Conservation (phyloP, 768 basidiomycete genomes). For the Boletus sp. region DNA sequence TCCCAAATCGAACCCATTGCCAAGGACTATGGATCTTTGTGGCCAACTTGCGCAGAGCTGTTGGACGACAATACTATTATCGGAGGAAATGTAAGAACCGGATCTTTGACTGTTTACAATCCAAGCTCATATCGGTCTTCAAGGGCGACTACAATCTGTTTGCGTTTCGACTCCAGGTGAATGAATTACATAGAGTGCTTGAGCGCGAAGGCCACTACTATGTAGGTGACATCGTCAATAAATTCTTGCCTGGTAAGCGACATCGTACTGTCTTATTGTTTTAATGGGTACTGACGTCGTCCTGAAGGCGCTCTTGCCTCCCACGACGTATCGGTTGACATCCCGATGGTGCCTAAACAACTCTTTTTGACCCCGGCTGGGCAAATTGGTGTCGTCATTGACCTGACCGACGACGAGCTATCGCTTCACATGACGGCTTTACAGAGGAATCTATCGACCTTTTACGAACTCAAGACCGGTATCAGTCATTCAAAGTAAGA, state of each 20-base stretch:
- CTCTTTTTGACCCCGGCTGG: conserved; percentile 79
- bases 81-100: conserved; percentile 65
- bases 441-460: conserved; percentile 69
- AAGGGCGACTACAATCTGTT: conserved; percentile 70
- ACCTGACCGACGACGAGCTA: conserved; percentile 50
- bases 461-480: conserved; percentile 53
- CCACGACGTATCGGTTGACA: conserved; percentile 41
- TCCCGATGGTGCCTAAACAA: conserved; percentile 52
- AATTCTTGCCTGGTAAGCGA: conserved; percentile 61
- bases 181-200: conserved; percentile 44
- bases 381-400: conserved; percentile 69
- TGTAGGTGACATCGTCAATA: conserved; percentile 74
- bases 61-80: conserved; percentile 56
- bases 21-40: conserved; percentile 73
- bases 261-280: neutral
- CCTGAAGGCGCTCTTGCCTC: conserved; percentile 54
- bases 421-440: conserved; percentile 63
- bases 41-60: conserved; percentile 67
- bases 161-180: conserved; percentile 52
- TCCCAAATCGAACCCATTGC: conserved; percentile 53
- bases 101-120: conserved; percentile 5
- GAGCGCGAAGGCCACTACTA: conserved; percentile 71
- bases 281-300: neutral
- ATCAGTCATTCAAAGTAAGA: conserved; percentile 60
- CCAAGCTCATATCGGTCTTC: conserved; percentile 7